Conservation (phyloP, 345 rosid species). For the Salix dunnii region DNA sequence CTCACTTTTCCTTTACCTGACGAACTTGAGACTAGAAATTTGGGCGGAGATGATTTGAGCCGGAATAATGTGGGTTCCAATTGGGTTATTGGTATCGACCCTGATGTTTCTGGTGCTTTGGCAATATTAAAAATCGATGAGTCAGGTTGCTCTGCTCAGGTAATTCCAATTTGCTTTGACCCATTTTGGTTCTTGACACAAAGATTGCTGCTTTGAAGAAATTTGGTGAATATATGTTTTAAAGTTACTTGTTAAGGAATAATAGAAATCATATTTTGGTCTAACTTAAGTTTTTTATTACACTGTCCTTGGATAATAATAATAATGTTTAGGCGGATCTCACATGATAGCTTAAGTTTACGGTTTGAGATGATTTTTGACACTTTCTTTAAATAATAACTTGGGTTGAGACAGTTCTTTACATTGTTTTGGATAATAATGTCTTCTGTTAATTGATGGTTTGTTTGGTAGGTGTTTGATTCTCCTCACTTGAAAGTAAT, state of each 20-base stretch:
- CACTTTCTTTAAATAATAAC: too few species aligned
- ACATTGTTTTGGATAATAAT: neutral
- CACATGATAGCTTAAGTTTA: too few species aligned
- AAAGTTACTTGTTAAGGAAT: neutral
- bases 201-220: neutral
- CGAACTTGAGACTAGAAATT: neutral
- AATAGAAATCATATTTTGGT: too few species aligned
- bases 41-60: conserved; percentile 10
- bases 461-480: conserved; percentile 65
- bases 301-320: too few species aligned
- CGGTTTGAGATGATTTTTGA: too few species aligned
- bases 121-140: conserved; percentile 56
- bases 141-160: conserved; percentile 61
- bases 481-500: conserved; percentile 61
- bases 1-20: conserved; percentile 40
- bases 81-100: conserved; percentile 81
- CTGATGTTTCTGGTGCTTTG: conserved; percentile 76
- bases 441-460: neutral
- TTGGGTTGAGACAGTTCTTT: too few species aligned
- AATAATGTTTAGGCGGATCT: too few species aligned
- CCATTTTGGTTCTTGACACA: neutral
- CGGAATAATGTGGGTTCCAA: conserved; percentile 26
- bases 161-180: neutral
- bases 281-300: too few species aligned
- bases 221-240: neutral